Evolutionary conservation across 2,329 filamentous ascomycete genomes (phyloP).

Genomic region (Xylariaceae sp.): DNA sequence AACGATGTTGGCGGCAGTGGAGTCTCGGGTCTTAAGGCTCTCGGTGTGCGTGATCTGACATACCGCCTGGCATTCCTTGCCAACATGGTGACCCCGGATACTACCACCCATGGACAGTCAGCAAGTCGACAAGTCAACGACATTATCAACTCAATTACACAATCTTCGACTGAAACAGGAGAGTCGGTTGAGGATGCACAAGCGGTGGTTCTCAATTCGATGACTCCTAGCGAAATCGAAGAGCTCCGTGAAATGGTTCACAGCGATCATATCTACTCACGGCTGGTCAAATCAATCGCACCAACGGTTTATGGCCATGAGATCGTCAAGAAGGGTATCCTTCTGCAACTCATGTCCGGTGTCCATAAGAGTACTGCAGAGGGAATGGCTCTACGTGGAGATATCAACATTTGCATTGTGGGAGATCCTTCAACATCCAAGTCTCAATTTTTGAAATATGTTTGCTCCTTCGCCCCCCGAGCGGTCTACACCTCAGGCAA

Average conservation of each 20-base stretch:
- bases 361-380: slow-evolving; percentile 87
- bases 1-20: slow-evolving; percentile 79
- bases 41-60: slow-evolving; percentile 91
- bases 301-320: slow-evolving; percentile 97
- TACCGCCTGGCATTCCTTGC: slow-evolving; percentile 95
- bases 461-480: slow-evolving; percentile 92
- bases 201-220: slow-evolving; percentile 76
- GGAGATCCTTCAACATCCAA: slow-evolving; percentile 96
- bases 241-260: slow-evolving; percentile 92
- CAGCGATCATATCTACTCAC: slow-evolving; percentile 88
- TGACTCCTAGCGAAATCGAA: slow-evolving; percentile 82
- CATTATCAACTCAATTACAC: slow-evolving; percentile 77
- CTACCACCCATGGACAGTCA: slow-evolving; percentile 69
- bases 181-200: slow-evolving; percentile 80
- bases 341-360: slow-evolving; percentile 93
- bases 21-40: slow-evolving; percentile 79
- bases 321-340: slow-evolving; percentile 92
- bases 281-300: slow-evolving; percentile 86
- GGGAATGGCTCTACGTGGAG: slow-evolving; percentile 90
- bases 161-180: slow-evolving; percentile 61
- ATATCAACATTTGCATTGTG: slow-evolving; percentile 98
- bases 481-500: slow-evolving; percentile 98
- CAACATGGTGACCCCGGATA: slow-evolving; percentile 92
- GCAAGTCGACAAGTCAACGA: slow-evolving; percentile 73
- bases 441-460: slow-evolving; percentile 96